Percentiles rank a stretch among this genome's conserved stretches.
Conservation (phyloP, 371 early-diverging fungal species). For the Apophysomyces ossiformis region DNA sequence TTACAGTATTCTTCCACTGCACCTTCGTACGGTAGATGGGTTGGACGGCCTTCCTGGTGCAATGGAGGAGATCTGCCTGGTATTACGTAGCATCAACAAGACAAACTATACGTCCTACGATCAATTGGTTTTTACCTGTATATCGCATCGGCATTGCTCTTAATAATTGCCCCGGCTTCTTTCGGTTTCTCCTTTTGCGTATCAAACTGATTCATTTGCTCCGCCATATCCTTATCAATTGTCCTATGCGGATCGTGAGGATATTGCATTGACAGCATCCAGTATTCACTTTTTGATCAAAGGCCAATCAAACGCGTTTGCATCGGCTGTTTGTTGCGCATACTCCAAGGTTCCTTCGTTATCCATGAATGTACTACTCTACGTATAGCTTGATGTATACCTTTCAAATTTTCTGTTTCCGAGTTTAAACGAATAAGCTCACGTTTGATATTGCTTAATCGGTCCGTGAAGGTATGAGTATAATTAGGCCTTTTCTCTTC, state of each 20-base stretch:
- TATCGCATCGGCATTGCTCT: constrained; percentile 34
- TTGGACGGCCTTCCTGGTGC: constrained; percentile 12
- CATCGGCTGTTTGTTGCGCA: constrained; percentile 1
- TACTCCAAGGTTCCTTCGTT: constrained; percentile 11
- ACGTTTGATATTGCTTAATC: constrained; percentile 28
- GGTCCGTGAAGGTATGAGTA: constrained; percentile 34
- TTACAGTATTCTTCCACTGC: neutral
- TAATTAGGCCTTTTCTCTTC: constrained; percentile 39
- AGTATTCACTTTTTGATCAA: constrained; percentile 11
- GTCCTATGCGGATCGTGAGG: constrained; percentile 19
- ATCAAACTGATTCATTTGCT: constrained; percentile 24
- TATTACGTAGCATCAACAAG: too few relatives aligned
- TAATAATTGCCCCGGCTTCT: constrained; percentile 33
- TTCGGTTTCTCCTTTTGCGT: constrained; percentile 25
- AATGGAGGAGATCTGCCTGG: constrained; percentile 21
- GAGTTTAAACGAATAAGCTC: constrained; percentile 30
- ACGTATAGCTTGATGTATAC: constrained; percentile 16
- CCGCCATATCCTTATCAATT: constrained; percentile 31
- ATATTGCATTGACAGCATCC: neutral
- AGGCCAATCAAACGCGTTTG: constrained; percentile 16
- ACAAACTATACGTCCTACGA: too few relatives aligned
- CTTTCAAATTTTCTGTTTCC: constrained; percentile 40
- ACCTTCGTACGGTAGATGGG: constrained; percentile 10
- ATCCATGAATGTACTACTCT: neutral
- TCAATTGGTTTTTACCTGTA: constrained; percentile 27